Evolutionary conservation across 805 yeast species (phyloP).

Genomic region (Yamadazyma insecticola): DNA sequence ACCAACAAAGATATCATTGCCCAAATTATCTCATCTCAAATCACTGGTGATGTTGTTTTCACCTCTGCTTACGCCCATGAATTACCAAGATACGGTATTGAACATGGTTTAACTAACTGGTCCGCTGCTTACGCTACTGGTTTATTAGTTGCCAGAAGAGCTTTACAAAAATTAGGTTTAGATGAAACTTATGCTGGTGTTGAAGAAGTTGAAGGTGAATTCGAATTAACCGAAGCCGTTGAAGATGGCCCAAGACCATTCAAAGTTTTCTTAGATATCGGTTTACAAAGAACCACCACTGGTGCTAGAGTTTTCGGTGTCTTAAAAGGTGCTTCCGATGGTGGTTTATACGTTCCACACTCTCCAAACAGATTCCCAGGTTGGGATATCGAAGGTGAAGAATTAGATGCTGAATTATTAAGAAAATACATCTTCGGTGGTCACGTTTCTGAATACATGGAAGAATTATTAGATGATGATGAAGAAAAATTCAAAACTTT

Average conservation of each 20-base stretch:
- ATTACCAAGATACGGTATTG: slow-evolving; percentile 95
- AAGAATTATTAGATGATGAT: slow-evolving; percentile 99
- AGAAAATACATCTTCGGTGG: slow-evolving; percentile 99
- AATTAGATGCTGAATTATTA: slow-evolving; percentile 93
- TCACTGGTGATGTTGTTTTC: slow-evolving; percentile 93
- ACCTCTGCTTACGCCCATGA: slow-evolving; percentile 99
- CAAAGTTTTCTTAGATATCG: slow-evolving; percentile 98
- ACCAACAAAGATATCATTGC: slow-evolving; percentile 99
- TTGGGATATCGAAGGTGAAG: slow-evolving; percentile 98
- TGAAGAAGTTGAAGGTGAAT: slow-evolving; percentile 99
- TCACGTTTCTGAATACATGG: slow-evolving; percentile 99
- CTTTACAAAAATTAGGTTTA: slow-evolving; percentile 93
- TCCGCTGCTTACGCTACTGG: slow-evolving; percentile 99
- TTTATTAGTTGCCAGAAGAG: slow-evolving; percentile 98
- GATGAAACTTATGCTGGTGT: slow-evolving; percentile 99
- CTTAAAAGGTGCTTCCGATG: slow-evolving; percentile 99
- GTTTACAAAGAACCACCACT: slow-evolving; percentile 99
- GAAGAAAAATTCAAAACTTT: slow-evolving; percentile 97
- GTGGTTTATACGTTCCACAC: slow-evolving; percentile 99
- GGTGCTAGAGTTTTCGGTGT: slow-evolving; percentile 99
- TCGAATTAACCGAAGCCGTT: slow-evolving; percentile 95
- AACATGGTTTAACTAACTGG: slow-evolving; percentile 99
- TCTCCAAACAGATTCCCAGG: slow-evolving; percentile 99
- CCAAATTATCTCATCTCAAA: slow-evolving; percentile 94
- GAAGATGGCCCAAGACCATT: slow-evolving; percentile 99